Base-by-base conservation (phyloP, 2,329 filamentous ascomycete genomes). In the Venturia aucupariae region DNA sequence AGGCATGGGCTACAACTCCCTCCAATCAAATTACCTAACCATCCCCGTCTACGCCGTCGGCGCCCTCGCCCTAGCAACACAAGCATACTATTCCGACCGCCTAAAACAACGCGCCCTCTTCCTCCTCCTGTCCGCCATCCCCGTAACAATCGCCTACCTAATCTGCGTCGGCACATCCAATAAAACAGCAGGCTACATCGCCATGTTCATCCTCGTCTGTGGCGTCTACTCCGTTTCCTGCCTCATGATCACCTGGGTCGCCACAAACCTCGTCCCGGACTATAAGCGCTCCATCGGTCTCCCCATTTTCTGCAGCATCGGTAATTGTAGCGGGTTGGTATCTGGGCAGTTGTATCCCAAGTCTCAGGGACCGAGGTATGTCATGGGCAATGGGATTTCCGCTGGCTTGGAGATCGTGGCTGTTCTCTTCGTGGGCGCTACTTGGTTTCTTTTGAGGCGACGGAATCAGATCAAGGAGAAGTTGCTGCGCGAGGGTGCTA, bases 1-100 rank as follows among this genome's bases (percentile, higher is more conserved):
- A 41, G 76, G 67, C 68, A 68, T 67, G 71, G 75, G 67, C 73
- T 69, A 30, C 70, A 48, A 41, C 24, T 42, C 30, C 32, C 41
- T 62, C 41, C 44, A 51, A 24, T 35, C 60, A 62, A 46, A 62
- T 55, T 64, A 64, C 41, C 30, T 64, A 57, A 75, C 73, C 39
- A 75, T 76, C 39, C 75, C 75, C 2, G 72, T 75, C 0, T 76
- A 75, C 55, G 55, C 72, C 19, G 39, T 73, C 17, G 74, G 68
- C 13, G 68, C 69, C 8, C 68, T 74, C 17, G 66, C 67, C 39
- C 69, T 74, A 11, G 67, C 67, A 6, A 61, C 68, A 30, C 64
- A 68, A 4, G 68, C 68, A 15, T 73, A 65, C 62, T 63, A 68
- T 30, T 76, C 75, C 1, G 75, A 77, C 66, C 71, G 68, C 15